A percentile compares a stretch with the other conserved stretches of the same genome.
Conservation (phyloP, 257 asterid species). For the Cruciata laevipes region DNA sequence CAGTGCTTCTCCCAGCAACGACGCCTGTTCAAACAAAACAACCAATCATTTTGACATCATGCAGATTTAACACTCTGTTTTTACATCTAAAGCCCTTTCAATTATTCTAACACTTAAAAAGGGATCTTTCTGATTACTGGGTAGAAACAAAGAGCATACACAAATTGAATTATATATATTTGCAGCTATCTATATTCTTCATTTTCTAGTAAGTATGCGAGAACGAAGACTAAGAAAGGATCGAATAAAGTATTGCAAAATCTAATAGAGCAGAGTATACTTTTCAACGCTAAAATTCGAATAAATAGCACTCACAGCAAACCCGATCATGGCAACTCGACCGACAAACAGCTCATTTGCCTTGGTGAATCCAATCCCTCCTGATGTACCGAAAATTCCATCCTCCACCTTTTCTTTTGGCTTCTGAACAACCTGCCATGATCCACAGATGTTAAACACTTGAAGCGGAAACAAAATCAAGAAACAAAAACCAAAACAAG, state of each 20-base stretch:
- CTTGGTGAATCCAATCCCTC: slow-evolving; percentile 88
- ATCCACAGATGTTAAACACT: background rate
- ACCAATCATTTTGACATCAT: background rate
- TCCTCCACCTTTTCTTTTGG: slow-evolving; percentile 66
- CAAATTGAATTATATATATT: no score
- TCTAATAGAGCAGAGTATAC: no score
- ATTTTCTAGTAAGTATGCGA: no score
- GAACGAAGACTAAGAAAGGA: no score
- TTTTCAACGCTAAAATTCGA: background rate
- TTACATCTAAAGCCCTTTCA: no score
- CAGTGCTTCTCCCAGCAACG: slow-evolving; percentile 84
- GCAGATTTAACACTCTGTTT: no score
- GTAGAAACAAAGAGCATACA: no score
- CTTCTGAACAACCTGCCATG: slow-evolving; percentile 34
- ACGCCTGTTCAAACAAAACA: slow-evolving; percentile 40
- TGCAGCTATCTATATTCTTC: no score
- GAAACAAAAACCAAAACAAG: background rate
- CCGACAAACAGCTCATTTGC: slow-evolving; percentile 91
- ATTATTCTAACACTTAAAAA: no score
- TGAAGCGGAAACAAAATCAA: background rate
- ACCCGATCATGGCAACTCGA: slow-evolving; percentile 93
- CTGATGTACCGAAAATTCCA: slow-evolving; percentile 87
- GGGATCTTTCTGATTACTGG: no score
- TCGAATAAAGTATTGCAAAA: no score
- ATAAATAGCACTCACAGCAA: slow-evolving; percentile 49